Evolutionary conservation across 148 eudicot genomes (phyloP), one percentile per base, ranked within the genome.

Genomic region (Linanthus parryae): DNA sequence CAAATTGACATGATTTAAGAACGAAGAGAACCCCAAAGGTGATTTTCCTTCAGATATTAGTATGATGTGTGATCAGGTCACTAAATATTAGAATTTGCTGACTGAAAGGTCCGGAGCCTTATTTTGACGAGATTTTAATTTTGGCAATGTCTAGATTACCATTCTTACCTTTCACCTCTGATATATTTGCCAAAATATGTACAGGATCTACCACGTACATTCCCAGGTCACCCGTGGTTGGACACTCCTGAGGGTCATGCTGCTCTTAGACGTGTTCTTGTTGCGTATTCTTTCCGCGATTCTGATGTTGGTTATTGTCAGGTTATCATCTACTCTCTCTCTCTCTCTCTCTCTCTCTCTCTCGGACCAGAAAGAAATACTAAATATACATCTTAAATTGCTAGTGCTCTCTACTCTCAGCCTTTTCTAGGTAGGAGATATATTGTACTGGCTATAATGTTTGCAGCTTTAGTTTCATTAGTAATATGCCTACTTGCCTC

Each of bases 231-330:
- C 61, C 79, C 94, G 13, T 88, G 97, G 97, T 66, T 88, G 70
- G 97, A 88, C 69, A 84, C 94, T 17, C 65, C 72, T 17, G 90
- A 79, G 55, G 94, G 97, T 10, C 97, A 84, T 70, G 84, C 89
- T 63, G 73, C 97, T 28, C 86, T 88, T 18, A 75, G 97, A 37
- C 97, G 87, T 47, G 86, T 88, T 68, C 97, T 88, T 74, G 94
- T 88, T 42, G 97, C 67, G n/a, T 88, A 88, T 67, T 88, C 94
- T 14, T 88, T 88, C 68, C 89, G 97, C 19, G 94, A 88, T 73
- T 88, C 87, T 43, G 83, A 84, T 43, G 97, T 88, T 66, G 97
- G 97, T 64, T 88, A 88, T 45, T 88, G 97, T 77, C 97, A 88
- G 94, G 97, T 82, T 25, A 23, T 42, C 7, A 55, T 59, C 48